These are phyloP conservation scores for Mortierella sp. DNA, from an alignment of 371 early-diverging fungal species.

Conservation along the genomic window DNA sequence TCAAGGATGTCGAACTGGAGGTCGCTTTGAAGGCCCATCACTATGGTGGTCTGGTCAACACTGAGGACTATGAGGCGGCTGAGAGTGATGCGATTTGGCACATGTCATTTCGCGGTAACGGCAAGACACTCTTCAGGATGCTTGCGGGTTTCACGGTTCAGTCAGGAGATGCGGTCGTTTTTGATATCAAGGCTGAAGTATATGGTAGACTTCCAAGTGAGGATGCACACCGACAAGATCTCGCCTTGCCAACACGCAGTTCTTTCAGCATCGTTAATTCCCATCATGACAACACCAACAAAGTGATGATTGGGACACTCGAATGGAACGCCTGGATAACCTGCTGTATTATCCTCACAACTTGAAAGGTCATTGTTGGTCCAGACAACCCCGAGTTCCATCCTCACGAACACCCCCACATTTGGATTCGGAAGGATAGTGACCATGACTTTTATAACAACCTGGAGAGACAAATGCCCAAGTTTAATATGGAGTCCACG, in stretches of 20 bases:
- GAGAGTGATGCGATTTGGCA: constrained; percentile 18
- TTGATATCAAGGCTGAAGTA: constrained; percentile 18
- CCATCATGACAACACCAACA: constrained; percentile 13
- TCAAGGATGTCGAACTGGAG: constrained; percentile 23
- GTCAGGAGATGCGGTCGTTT: constrained; percentile 6
- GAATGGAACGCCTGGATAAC: constrained; percentile 12
- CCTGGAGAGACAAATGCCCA: constrained; percentile 7
- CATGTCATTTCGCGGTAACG: constrained; percentile 17
- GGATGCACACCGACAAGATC: constrained; percentile 10
- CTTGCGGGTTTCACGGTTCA: constrained; percentile 15
- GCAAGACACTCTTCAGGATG: constrained; percentile 11
- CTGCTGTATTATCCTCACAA: constrained; percentile 11
- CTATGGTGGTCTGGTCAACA: constrained; percentile 17
- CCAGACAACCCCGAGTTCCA: constrained; percentile 18
- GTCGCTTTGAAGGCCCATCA: constrained; percentile 20
- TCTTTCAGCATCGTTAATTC: constrained; percentile 9
- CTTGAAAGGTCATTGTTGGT: constrained; percentile 12
- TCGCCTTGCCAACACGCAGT: not conserved
- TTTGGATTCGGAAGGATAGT: constrained; percentile 14
- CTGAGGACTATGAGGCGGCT: constrained; percentile 15
- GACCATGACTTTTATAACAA: constrained; percentile 8
- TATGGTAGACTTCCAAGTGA: constrained; percentile 20
- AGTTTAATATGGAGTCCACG: constrained; percentile 16
- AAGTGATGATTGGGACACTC: constrained; percentile 15
- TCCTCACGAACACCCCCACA: constrained; percentile 10